Base-by-base conservation (phyloP, 495 filamentous ascomycete genomes). In the Clavariopsis aquatica region DNA sequence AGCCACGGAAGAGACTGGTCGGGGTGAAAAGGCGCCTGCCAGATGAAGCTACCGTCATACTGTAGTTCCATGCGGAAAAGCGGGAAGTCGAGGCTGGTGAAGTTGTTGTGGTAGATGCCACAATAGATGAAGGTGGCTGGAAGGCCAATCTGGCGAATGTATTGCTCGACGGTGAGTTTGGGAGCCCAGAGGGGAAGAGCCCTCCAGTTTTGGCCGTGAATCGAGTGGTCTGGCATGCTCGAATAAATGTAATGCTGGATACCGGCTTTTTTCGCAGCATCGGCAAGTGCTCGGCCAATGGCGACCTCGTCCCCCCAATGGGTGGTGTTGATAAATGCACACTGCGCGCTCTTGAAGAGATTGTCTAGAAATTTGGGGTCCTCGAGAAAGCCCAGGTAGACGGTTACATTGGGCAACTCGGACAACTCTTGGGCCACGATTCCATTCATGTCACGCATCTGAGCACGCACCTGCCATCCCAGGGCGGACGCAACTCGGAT, bases 81-180 rank as follows among this genome's bases (percentile, higher is more conserved):
- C 1, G 94, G 94, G 74, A 96, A 97, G 0, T 87, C 89, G 26
- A 97, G 81, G 61, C 88, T 92, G 10, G 93, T 97, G 78, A 98
- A 98, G 75, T 98, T 98, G 76, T 98, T 98, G 78, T 97, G 96
- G 80, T 98, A 98, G 68, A 96, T 96, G 43, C 94, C 94, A 28
- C 92, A 89, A 74, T 97, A 98, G 65, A 97, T 86, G 67, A 96
- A 97, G 8, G 93, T 97, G 1, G 92, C 84, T 0, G 92, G 90
- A 8, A 97, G 78, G 1, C 85, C 89, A 49, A 95, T 83, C 73
- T 91, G 85, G 27, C 89, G 87, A 49, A 96, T 82, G 73, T 96
- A 96, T 57, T 92, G 88, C 78, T 97, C 94, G 38, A 96, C 87
- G 19, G 89, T 86, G 73, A 91, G 90, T 76, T 98, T 98, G 61